Conservation (phyloP, 208 protist species). For the Leishmania tropica region DNA sequence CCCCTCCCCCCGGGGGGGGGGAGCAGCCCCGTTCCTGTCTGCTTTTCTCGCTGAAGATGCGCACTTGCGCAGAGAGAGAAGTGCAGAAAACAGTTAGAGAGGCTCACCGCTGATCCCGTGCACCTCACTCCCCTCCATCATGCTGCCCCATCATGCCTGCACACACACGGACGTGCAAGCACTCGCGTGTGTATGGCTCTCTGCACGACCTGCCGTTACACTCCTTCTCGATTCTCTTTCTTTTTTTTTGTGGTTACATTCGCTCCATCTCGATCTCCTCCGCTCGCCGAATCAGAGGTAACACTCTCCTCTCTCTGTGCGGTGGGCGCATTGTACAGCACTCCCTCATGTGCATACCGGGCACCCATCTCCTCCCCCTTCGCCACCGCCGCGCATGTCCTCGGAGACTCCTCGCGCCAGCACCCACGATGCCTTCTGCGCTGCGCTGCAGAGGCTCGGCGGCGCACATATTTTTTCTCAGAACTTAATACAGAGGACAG, state of each 20-base stretch:
- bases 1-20: not conserved
- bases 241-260: not conserved
- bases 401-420: slow-evolving; percentile 7
- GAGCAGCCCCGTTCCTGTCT: not conserved
- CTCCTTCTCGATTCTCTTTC: not conserved
- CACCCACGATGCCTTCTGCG: slow-evolving; percentile 20
- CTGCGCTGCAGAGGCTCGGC: slow-evolving; percentile 4
- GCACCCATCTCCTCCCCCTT: not conserved
- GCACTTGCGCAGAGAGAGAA: not conserved
- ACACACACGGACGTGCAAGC: not conserved
- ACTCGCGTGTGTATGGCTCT: not conserved
- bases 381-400: not conserved
- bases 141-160: not conserved
- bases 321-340: not conserved
- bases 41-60: not conserved
- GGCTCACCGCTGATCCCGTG: not conserved
- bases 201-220: not conserved
- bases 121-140: not conserved
- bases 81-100: not conserved
- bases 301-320: not conserved
- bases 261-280: not conserved
- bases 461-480: not conserved
- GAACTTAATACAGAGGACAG: not conserved
- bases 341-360: not conserved
- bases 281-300: not conserved